Evolutionary conservation across 2,329 filamentous ascomycete species (phyloP).

Genomic region (Epichloe uncinata): DNA sequence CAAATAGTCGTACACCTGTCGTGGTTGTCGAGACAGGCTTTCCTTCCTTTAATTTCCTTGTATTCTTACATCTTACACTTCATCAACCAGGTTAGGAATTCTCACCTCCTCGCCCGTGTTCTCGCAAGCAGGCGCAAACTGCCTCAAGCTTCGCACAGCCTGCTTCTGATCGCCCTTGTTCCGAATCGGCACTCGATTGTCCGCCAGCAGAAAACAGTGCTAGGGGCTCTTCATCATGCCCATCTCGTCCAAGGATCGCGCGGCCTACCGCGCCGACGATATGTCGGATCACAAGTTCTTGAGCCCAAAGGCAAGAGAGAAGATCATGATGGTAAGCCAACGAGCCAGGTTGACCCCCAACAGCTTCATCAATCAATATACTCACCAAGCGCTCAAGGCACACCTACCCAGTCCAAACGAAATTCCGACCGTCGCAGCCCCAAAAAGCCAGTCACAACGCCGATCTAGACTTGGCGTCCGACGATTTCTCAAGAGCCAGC

Average conservation of each 20-base stretch:
- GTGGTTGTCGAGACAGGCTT: neutral
- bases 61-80: neutral
- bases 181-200: neutral
- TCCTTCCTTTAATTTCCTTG: neutral
- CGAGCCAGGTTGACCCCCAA: neutral
- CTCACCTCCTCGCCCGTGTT: neutral
- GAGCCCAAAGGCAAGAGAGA: slow-evolving; percentile 22
- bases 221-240: slow-evolving; percentile 15
- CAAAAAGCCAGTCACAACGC: slow-evolving; percentile 14
- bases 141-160: neutral
- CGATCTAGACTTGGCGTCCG: slow-evolving; percentile 42
- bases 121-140: neutral
- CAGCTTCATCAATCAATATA: neutral
- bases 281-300: slow-evolving; percentile 20
- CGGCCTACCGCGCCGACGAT: slow-evolving; percentile 28
- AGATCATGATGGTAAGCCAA: slow-evolving; percentile 22
- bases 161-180: neutral
- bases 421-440: slow-evolving; percentile 13
- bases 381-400: slow-evolving; percentile 17
- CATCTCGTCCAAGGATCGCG: slow-evolving; percentile 22
- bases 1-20: slow-evolving; percentile 12
- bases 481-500: slow-evolving; percentile 45
- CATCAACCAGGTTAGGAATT: too few relatives aligned
- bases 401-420: slow-evolving; percentile 24
- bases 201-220: too few relatives aligned